phyloP scores from a whole-genome alignment of 73 alveolate genomes.

The Paramecium pentaurelia region DNA sequence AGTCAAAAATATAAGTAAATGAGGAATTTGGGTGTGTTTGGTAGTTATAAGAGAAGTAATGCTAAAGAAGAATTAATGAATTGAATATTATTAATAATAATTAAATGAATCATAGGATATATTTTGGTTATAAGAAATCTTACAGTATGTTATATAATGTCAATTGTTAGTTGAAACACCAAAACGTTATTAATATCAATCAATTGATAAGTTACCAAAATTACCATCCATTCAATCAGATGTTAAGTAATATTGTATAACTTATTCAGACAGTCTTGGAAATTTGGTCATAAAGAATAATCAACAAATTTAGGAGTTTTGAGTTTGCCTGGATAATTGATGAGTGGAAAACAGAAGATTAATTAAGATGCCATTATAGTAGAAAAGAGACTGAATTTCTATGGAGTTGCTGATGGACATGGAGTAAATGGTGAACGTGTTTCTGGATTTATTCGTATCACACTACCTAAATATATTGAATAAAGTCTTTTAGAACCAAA shows the following conservation, averaged over 20 bases:
- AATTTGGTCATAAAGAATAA: neutral
- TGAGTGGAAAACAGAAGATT: neutral
- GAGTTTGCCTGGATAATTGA: neutral
- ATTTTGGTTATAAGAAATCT: neutral
- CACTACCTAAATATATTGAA: neutral
- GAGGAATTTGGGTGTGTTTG: neutral
- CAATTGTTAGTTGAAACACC: neutral
- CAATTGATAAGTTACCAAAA: constrained; percentile 17
- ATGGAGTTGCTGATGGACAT: constrained; percentile 49
- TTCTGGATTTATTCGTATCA: neutral
- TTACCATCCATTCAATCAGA: neutral
- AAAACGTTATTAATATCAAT: constrained; percentile 23
- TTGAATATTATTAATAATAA: neutral
- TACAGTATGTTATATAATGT: neutral
- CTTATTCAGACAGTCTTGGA: constrained; percentile 33
- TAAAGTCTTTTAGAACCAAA: neutral
- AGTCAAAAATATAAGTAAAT: neutral
- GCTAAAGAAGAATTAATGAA: neutral
- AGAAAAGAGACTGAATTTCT: constrained; percentile 10
- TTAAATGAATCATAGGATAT: neutral
- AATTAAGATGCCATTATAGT: constrained; percentile 18
- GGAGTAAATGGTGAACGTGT: constrained; percentile 25
- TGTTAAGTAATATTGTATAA: neutral
- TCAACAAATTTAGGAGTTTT: neutral
- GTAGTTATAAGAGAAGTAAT: neutral